Percentiles rank a stretch among this genome's conserved stretches.
Conservation (phyloP, 768 basidiomycete genomes). For the Tylopilus rubrobrunneus region DNA sequence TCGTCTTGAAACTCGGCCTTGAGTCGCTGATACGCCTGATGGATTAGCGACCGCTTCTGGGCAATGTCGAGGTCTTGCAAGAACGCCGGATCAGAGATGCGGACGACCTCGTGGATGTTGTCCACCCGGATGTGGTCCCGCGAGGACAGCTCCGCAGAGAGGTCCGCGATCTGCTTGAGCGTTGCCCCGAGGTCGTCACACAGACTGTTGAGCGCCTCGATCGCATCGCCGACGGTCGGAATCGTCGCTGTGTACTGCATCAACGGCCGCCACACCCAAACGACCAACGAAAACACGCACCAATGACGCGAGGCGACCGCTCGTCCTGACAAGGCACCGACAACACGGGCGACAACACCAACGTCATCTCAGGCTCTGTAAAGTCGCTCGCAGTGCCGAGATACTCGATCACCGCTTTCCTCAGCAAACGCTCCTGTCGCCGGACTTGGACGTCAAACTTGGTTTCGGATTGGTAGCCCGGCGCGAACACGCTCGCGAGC, state of each 20-base stretch:
- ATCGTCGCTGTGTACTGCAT: constrained; percentile 51
- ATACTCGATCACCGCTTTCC: constrained; percentile 62
- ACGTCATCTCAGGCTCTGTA: constrained; percentile 72
- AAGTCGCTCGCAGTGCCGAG: constrained; percentile 71
- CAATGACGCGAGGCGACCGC: constrained; percentile 51
- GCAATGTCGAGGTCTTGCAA: constrained; percentile 62
- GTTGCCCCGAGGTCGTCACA: constrained; percentile 56
- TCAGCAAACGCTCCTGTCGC: constrained; percentile 53
- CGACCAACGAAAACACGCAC: constrained; percentile 33
- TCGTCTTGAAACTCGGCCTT: constrained; percentile 37
- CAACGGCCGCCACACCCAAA: neutral
- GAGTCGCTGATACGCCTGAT: constrained; percentile 54
- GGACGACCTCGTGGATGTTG: constrained; percentile 62
- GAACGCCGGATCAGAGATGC: constrained; percentile 49
- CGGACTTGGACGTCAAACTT: constrained; percentile 59
- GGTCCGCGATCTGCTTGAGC: constrained; percentile 61
- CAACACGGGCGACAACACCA: constrained; percentile 67
- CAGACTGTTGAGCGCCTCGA: constrained; percentile 62
- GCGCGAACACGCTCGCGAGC: constrained; percentile 49
- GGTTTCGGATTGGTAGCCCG: constrained; percentile 50
- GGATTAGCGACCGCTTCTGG: constrained; percentile 67
- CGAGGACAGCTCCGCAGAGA: constrained; percentile 69
- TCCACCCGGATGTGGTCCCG: constrained; percentile 68
- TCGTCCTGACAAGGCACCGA: constrained; percentile 57
- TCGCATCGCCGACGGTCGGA: constrained; percentile 71